Conservation (phyloP, 805 yeast species). For the Zygosaccharomyces pseudorouxii region DNA sequence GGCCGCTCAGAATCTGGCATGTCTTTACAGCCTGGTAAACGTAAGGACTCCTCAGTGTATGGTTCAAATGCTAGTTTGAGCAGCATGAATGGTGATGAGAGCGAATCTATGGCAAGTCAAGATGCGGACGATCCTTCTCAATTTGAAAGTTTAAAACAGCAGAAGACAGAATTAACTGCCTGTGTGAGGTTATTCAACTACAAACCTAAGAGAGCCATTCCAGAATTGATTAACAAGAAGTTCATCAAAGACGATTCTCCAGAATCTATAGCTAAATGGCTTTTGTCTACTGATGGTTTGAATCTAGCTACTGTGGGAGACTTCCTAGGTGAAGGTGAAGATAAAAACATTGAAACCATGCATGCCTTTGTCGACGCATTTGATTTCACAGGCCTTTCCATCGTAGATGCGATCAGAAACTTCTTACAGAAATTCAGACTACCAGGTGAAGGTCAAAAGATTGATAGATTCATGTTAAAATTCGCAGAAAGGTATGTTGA, state of each 20-base stretch:
- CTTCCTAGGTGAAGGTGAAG: conserved; percentile 84
- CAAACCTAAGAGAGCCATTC: conserved; percentile 78
- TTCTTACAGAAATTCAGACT: conserved; percentile 85
- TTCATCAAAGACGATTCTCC: conserved; percentile 64
- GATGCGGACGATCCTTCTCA: conserved; percentile 72
- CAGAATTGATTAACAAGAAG: conserved; percentile 53
- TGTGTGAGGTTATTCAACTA: conserved; percentile 76
- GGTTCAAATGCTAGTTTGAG: conserved; percentile 11
- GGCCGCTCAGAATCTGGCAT: conserved; percentile 15
- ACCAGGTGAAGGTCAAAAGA: conserved; percentile 98
- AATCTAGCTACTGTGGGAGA: conserved; percentile 88
- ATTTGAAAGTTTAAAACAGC: conserved; percentile 76
- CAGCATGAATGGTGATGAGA: conserved; percentile 17
- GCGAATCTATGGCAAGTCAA: conserved; percentile 14
- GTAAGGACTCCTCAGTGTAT: conserved; percentile 8
- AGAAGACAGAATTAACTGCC: conserved; percentile 76
- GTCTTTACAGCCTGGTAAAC: conserved; percentile 16
- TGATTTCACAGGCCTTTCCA: conserved; percentile 63
- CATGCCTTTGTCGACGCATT: conserved; percentile 87
- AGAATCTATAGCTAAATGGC: conserved; percentile 64
- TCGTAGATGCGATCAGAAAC: conserved; percentile 80
- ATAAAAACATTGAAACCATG: conserved; percentile 74
- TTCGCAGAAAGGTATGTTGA: conserved; percentile 89
- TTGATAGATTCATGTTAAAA: conserved; percentile 93
- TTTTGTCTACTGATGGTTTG: conserved; percentile 68